Conservation (phyloP, 1,284 basidiomycete species). For the Cryptococcus sp. region DNA sequence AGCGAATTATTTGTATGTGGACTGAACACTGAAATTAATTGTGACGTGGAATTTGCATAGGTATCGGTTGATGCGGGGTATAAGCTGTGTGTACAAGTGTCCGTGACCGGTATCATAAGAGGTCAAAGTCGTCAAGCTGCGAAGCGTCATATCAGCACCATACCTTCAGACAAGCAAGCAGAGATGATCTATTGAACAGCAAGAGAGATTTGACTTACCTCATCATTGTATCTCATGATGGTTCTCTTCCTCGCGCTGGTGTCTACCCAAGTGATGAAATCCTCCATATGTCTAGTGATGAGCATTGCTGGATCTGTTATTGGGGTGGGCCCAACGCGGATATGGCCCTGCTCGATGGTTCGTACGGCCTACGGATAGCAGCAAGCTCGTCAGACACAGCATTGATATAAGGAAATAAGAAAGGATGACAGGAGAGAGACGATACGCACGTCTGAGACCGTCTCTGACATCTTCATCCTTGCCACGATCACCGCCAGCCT, state of each 20-base stretch:
- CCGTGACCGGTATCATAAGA: constrained; percentile 60
- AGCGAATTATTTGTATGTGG: too few species aligned
- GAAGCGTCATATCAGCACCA: constrained; percentile 16
- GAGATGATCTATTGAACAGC: constrained; percentile 1
- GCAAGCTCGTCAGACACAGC: background rate
- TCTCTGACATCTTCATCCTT: constrained; percentile 91
- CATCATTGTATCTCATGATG: constrained; percentile 95
- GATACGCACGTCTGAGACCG: constrained; percentile 80
- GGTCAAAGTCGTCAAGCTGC: constrained; percentile 86
- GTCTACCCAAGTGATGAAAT: constrained; percentile 99
- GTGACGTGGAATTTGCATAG: background rate
- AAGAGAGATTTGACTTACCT: constrained; percentile 60
- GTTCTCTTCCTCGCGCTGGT: constrained; percentile 95
- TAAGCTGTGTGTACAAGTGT: background rate
- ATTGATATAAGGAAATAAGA: constrained; percentile 9
- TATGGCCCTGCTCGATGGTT: constrained; percentile 97
- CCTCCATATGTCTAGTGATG: constrained; percentile 97
- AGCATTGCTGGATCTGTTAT: constrained; percentile 96
- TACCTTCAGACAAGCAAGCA: background rate
- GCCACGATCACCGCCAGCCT: constrained; percentile 92
- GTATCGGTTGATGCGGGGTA: background rate
- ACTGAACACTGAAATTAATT: too few species aligned
- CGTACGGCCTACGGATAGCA: constrained; percentile 76
- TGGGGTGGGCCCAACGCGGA: constrained; percentile 93
- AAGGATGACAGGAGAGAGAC: background rate